These are phyloP conservation scores for Coniferiporia sulphurascens DNA, from an alignment of 1,284 basidiomycete species.

Conservation along the genomic window DNA sequence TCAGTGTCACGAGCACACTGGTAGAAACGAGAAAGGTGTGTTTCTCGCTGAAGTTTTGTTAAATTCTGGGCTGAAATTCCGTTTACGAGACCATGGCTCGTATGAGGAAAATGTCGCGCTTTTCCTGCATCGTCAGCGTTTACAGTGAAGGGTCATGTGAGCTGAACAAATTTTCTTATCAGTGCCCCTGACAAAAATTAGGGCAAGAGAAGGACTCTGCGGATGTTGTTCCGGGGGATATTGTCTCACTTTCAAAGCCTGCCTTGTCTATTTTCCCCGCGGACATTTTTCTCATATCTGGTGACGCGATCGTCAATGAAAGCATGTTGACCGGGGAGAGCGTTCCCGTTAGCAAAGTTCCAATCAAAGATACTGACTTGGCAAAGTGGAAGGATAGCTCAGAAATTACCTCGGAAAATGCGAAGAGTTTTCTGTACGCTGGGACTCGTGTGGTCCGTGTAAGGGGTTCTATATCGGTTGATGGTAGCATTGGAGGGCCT, in stretches of 20 bases:
- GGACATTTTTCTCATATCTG: conserved; percentile 88
- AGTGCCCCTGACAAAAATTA: conserved; percentile 28
- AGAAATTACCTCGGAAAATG: conserved; percentile 64
- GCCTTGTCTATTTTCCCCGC: conserved; percentile 80
- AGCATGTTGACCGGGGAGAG: conserved; percentile 98
- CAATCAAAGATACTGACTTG: conserved; percentile 71
- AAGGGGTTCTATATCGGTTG: conserved; percentile 57
- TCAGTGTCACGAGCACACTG: conserved; percentile 84
- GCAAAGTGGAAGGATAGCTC: conserved; percentile 64
- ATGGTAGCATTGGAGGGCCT: conserved; percentile 52
- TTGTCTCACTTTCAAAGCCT: conserved; percentile 83
- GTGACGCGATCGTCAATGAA: conserved; percentile 97
- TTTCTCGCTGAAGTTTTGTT: background rate
- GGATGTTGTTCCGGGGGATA: conserved; percentile 88
- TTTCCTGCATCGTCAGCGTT: conserved; percentile 78
- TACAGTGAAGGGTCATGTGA: conserved; percentile 73
- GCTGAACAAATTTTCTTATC: conserved; percentile 25
- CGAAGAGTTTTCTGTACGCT: conserved; percentile 87
- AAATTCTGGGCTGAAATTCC: conserved; percentile 1
- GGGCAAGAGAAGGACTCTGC: conserved; percentile 75
- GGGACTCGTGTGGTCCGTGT: conserved; percentile 93
- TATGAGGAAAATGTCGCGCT: conserved; percentile 96
- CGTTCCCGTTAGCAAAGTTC: conserved; percentile 86
- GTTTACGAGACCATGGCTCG: conserved; percentile 73
- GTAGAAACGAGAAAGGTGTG: conserved; percentile 87